Percentiles rank a stretch among this genome's conserved stretches.
Evolutionary conservation across 2,329 filamentous ascomycete species (phyloP).

Genomic region (Aspergillus sergii): DNA sequence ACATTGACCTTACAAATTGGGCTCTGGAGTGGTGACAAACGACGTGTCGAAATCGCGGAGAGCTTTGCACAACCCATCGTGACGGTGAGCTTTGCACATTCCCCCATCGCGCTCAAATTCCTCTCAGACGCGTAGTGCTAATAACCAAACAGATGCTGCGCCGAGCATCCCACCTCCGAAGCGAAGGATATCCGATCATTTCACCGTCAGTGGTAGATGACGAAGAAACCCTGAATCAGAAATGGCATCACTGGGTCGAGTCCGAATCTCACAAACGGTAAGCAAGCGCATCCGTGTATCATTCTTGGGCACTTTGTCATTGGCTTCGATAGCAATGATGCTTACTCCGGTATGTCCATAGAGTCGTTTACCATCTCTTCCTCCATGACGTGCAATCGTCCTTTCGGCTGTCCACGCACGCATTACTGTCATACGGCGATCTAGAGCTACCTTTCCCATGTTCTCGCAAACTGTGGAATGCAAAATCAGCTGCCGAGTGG

Average conservation of each 20-base stretch:
- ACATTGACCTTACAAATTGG: constrained; percentile 56
- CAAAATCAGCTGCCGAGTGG: constrained; percentile 65
- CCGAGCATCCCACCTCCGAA: constrained; percentile 61
- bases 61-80: constrained; percentile 58
- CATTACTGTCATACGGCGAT: constrained; percentile 70
- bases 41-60: constrained; percentile 62
- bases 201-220: constrained; percentile 57
- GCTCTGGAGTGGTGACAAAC: constrained; percentile 61
- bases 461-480: constrained; percentile 65
- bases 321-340: background rate
- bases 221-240: constrained; percentile 60
- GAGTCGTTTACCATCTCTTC: constrained; percentile 66
- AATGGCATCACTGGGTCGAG: constrained; percentile 67
- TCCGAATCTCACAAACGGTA: constrained; percentile 68
- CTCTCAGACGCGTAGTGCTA: background rate
- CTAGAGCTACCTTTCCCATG: constrained; percentile 67
- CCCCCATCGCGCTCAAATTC: background rate
- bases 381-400: constrained; percentile 68
- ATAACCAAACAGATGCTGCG: constrained; percentile 51
- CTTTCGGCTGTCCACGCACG: constrained; percentile 66
- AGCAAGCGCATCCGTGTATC: background rate
- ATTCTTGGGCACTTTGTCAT: background rate
- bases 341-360: constrained; percentile 6
- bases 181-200: constrained; percentile 57
- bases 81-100: constrained; percentile 37